These are phyloP conservation scores for Bipolaris cookei DNA, from an alignment of 2,329 filamentous ascomycete genomes.

Conservation along the genomic window DNA sequence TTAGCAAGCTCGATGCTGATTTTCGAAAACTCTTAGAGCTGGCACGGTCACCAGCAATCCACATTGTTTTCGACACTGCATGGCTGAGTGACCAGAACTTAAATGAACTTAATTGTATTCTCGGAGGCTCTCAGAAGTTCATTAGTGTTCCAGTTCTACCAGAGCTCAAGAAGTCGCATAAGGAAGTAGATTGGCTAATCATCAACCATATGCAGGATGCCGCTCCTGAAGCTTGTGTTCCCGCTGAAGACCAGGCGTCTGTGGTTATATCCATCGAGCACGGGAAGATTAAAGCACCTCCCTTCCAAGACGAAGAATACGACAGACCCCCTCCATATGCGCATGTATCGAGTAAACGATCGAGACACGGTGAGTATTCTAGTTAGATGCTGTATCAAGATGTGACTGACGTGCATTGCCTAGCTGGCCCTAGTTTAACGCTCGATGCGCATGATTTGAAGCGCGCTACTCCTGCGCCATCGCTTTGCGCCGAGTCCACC, in stretches of 20 bases:
- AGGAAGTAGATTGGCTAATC: not conserved
- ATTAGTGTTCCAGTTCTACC: not conserved
- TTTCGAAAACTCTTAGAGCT: not conserved
- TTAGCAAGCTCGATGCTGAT: not conserved
- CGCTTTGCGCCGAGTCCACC: too few species aligned
- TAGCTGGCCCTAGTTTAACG: not conserved
- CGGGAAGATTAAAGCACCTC: not conserved
- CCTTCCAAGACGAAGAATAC: not conserved
- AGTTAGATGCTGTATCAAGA: not conserved
- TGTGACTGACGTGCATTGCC: not conserved
- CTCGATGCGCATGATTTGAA: too few species aligned
- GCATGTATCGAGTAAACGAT: constrained; percentile 1
- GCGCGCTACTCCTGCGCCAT: too few species aligned
- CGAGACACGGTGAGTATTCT: not conserved
- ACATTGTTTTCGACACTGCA: constrained; percentile 2
- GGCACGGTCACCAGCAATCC: not conserved
- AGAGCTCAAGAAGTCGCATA: not conserved
- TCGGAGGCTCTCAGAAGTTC: not conserved
- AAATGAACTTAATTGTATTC: not conserved
- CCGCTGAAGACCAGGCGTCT: not conserved
- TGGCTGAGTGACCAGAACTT: not conserved
- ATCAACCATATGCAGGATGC: not conserved
- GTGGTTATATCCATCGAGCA: not conserved
- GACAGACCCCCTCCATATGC: constrained; percentile 5
- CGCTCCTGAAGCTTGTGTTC: not conserved